Evolutionary conservation across 176 grass and related monocot genomes (phyloP).

Genomic region (Metroxylon sagu): DNA sequence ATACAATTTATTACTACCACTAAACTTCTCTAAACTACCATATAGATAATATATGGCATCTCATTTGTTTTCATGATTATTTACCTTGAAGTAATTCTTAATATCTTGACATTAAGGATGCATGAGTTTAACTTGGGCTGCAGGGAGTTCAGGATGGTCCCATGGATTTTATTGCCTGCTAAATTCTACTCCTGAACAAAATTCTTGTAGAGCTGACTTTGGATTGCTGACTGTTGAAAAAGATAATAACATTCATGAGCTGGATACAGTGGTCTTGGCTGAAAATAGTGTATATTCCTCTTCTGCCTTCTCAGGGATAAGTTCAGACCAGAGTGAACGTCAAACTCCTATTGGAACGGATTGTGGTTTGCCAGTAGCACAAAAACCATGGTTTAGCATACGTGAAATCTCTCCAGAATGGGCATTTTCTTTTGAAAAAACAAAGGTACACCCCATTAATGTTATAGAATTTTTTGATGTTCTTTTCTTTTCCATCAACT

Average conservation of each 20-base stretch:
- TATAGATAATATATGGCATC: too few relatives aligned
- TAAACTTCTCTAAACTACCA: too few relatives aligned
- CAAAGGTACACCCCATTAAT: constrained; percentile 44
- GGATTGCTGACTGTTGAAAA: background rate
- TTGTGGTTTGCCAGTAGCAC: constrained; percentile 20
- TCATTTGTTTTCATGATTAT: too few relatives aligned
- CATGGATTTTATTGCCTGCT: background rate
- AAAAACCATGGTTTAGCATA: constrained; percentile 43
- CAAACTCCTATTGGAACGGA: constrained; percentile 25
- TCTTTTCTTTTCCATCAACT: background rate
- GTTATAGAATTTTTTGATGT: background rate
- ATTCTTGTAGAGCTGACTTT: background rate
- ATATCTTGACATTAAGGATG: background rate
- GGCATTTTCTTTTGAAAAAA: constrained; percentile 65
- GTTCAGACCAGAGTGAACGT: constrained; percentile 60
- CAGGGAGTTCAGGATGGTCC: background rate
- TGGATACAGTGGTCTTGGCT: background rate
- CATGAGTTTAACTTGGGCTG: background rate
- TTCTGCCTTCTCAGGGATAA: constrained; percentile 33
- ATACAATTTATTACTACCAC: too few relatives aligned
- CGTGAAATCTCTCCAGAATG: constrained; percentile 71
- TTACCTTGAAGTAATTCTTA: too few relatives aligned
- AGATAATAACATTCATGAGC: background rate
- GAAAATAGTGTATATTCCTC: background rate
- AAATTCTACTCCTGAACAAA: background rate